Percentiles rank a stretch among this genome's conserved stretches.
phyloP scores from a whole-genome alignment of 208 protist species.

The Leishmania tropica region DNA sequence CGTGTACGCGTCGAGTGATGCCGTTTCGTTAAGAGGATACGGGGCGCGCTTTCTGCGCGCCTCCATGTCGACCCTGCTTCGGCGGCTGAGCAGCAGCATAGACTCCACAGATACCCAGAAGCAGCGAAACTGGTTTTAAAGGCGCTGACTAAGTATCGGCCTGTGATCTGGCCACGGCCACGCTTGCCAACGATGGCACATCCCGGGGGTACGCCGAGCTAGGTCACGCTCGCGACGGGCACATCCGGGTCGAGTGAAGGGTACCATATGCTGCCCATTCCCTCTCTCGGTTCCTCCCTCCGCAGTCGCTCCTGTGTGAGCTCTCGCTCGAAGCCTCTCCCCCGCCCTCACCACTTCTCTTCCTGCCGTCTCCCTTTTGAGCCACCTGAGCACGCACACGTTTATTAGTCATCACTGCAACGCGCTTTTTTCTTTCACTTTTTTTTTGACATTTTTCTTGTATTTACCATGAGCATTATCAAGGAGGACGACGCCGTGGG shows the following conservation, averaged over 20 bases:
- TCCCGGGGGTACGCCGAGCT: not conserved
- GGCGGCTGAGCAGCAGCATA: not conserved
- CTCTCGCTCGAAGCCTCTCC: not conserved
- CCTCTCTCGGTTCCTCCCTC: not conserved
- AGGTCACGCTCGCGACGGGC: not conserved
- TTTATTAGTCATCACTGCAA: not conserved
- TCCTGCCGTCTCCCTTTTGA: slow-evolving; percentile 6
- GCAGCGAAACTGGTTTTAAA: not conserved
- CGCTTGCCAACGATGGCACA: not conserved
- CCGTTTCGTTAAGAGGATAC: not conserved
- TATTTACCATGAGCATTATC: slow-evolving; percentile 49
- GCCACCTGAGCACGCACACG: not conserved
- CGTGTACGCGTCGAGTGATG: not conserved
- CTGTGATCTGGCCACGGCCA: not conserved
- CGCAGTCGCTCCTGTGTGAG: not conserved
- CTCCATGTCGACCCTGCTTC: not conserved
- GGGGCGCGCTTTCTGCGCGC: not conserved
- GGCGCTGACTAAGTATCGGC: not conserved
- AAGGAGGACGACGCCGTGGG: slow-evolving; percentile 77
- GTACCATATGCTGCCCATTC: not conserved
- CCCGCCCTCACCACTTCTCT: not conserved
- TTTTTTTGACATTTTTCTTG: not conserved
- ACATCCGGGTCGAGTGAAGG: not conserved
- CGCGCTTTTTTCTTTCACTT: not conserved
- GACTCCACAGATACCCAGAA: not conserved